Conservation (phyloP, 1,284 basidiomycete species). For the Cryptococcus sp. region DNA sequence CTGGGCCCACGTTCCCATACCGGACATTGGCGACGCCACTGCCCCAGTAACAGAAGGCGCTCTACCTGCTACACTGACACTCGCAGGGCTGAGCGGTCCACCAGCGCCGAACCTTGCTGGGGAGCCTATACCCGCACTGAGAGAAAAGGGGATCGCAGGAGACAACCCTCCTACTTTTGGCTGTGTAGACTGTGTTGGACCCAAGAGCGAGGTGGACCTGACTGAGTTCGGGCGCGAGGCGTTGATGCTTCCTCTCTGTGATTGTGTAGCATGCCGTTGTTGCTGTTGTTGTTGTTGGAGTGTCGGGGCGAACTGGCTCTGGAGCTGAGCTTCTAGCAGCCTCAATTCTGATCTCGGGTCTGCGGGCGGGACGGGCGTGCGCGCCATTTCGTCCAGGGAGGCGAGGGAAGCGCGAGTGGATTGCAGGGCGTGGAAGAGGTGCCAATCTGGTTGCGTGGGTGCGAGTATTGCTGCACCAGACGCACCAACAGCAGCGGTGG, state of each 20-base stretch:
- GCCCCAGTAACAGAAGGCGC: too few species aligned
- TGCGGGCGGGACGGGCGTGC: slow-evolving; percentile 6
- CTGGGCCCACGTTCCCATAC: too few species aligned
- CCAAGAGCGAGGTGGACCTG: slow-evolving; percentile 4
- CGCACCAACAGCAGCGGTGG: not conserved
- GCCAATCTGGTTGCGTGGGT: slow-evolving; percentile 32
- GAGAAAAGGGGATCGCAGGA: too few species aligned
- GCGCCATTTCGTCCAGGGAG: slow-evolving; percentile 26
- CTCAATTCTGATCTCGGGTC: slow-evolving; percentile 28
- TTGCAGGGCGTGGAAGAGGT: slow-evolving; percentile 41
- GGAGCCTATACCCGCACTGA: too few species aligned
- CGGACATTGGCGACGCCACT: too few species aligned
- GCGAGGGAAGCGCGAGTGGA: slow-evolving; percentile 32
- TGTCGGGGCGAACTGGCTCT: slow-evolving; percentile 7
- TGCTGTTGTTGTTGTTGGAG: not conserved
- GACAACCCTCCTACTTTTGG: too few species aligned
- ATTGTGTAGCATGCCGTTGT: not conserved
- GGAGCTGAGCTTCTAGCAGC: slow-evolving; percentile 20
- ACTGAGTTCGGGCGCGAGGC: not conserved
- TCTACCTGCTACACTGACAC: too few species aligned
- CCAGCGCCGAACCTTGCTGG: too few species aligned
- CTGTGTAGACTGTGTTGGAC: not conserved
- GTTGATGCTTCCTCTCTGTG: not conserved
- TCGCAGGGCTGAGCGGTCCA: too few species aligned
- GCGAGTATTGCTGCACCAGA: not conserved